Conservation (phyloP, 2,329 filamentous ascomycete genomes). For the Allantophomopsis lycopodina region DNA sequence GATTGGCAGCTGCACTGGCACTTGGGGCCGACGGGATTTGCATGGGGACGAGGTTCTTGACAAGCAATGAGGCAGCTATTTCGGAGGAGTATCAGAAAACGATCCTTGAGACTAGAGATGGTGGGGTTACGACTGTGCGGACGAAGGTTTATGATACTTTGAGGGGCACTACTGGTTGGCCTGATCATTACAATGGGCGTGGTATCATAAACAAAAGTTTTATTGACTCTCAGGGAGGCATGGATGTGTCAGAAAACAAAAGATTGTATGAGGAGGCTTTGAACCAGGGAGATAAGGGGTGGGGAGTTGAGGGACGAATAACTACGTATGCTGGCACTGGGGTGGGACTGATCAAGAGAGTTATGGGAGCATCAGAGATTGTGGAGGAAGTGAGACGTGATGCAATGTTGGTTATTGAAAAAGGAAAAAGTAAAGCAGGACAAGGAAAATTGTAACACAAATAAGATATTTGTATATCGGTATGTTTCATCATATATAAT, state of each 20-base stretch:
- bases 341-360: slow-evolving; percentile 39
- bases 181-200: slow-evolving; percentile 39
- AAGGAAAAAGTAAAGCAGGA: too few relatives aligned
- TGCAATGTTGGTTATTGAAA: not conserved
- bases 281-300: slow-evolving; percentile 32
- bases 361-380: slow-evolving; percentile 35
- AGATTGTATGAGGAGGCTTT: slow-evolving; percentile 26
- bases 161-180: slow-evolving; percentile 43
- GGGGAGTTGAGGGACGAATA: slow-evolving; percentile 37
- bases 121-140: slow-evolving; percentile 32
- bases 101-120: slow-evolving; percentile 30
- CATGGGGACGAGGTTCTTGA: slow-evolving; percentile 36
- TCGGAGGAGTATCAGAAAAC: slow-evolving; percentile 30
- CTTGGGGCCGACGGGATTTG: slow-evolving; percentile 26
- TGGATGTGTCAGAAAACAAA: slow-evolving; percentile 21
- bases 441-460: too few relatives aligned
- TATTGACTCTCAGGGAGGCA: slow-evolving; percentile 20
- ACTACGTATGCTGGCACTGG: slow-evolving; percentile 49
- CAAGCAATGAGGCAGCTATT: slow-evolving; percentile 29
- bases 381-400: slow-evolving; percentile 24
- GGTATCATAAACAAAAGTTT: slow-evolving; percentile 40
- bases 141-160: slow-evolving; percentile 35
- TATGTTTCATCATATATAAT: too few relatives aligned
- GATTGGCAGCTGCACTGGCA: slow-evolving; percentile 18
- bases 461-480: too few relatives aligned